These are phyloP conservation scores for Rhytidhysteron rufulum DNA, from an alignment of 2,329 filamentous ascomycete genomes.

Conservation along the genomic window DNA sequence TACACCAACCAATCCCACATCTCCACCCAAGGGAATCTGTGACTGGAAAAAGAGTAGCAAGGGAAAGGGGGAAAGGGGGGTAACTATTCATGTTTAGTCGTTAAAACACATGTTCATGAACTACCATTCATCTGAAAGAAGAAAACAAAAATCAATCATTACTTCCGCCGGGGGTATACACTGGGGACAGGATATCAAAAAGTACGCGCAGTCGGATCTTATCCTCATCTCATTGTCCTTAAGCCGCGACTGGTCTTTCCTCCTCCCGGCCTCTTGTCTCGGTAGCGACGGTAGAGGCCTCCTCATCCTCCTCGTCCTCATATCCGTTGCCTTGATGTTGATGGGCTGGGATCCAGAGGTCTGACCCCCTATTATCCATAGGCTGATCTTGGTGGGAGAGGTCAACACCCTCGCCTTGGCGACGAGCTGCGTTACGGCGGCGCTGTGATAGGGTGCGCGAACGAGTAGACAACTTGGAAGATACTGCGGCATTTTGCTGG, in stretches of 20 bases:
- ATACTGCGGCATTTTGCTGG: constrained; percentile 80
- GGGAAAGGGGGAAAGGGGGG: too few species aligned
- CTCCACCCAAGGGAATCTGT: too few species aligned
- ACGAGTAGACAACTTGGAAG: constrained; percentile 79
- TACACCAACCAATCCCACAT: too few species aligned
- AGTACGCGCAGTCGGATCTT: too few species aligned
- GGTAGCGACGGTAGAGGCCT: constrained; percentile 40
- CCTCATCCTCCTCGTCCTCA: constrained; percentile 64
- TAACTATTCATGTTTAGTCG: too few species aligned
- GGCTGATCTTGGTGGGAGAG: constrained; percentile 78
- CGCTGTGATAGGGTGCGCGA: constrained; percentile 84
- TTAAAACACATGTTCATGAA: too few species aligned
- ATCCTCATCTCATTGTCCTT: neutral
- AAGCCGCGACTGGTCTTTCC: constrained; percentile 33
- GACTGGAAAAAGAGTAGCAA: too few species aligned
- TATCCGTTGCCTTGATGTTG: constrained; percentile 61
- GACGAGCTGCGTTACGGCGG: constrained; percentile 58
- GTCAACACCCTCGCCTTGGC: constrained; percentile 70
- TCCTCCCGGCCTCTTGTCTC: constrained; percentile 47
- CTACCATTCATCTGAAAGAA: neutral
- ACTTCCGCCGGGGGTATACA: constrained; percentile 2
- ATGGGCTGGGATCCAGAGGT: constrained; percentile 74
- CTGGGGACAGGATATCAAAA: neutral
- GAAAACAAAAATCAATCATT: neutral
- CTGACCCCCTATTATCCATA: constrained; percentile 68